These are phyloP conservation scores for Sphenostylis stenocarpa DNA, from an alignment of 306 rosid genomes.

Conservation along the genomic window DNA sequence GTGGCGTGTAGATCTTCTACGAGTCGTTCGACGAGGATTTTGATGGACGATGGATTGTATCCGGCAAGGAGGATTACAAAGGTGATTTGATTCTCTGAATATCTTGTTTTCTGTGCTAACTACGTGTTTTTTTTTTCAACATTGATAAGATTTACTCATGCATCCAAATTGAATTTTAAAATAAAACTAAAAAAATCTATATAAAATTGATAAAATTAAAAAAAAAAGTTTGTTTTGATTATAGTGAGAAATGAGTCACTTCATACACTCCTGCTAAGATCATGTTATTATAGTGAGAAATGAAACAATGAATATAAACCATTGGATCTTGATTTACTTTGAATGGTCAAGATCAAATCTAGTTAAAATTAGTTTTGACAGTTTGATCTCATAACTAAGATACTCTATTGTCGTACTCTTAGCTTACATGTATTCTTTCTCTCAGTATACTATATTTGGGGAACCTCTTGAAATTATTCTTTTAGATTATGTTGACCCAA, in stretches of 20 bases:
- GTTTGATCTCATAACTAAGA: background rate
- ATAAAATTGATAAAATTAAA: too few species aligned
- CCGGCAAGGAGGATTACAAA: conserved; percentile 66
- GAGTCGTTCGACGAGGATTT: conserved; percentile 82
- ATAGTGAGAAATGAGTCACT: background rate
- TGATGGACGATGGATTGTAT: conserved; percentile 77
- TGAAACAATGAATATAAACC: background rate
- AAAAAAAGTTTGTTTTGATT: too few species aligned
- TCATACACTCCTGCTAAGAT: background rate
- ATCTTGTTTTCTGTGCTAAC: background rate
- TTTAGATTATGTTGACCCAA: background rate
- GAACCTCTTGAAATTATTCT: background rate
- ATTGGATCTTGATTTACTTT: background rate
- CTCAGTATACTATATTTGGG: background rate
- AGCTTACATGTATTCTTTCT: background rate
- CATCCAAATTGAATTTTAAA: background rate
- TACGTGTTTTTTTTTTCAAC: background rate
- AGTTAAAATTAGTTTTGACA: background rate
- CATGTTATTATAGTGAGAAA: background rate
- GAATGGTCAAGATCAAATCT: background rate
- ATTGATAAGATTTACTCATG: background rate
- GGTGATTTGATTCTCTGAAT: conserved; percentile 38
- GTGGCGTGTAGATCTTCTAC: conserved; percentile 63
- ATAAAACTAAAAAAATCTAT: too few species aligned
- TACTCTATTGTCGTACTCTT: background rate